Evolutionary conservation across 2,329 filamentous ascomycete species (phyloP).

Genomic region (Fusarium subtropicale): DNA sequence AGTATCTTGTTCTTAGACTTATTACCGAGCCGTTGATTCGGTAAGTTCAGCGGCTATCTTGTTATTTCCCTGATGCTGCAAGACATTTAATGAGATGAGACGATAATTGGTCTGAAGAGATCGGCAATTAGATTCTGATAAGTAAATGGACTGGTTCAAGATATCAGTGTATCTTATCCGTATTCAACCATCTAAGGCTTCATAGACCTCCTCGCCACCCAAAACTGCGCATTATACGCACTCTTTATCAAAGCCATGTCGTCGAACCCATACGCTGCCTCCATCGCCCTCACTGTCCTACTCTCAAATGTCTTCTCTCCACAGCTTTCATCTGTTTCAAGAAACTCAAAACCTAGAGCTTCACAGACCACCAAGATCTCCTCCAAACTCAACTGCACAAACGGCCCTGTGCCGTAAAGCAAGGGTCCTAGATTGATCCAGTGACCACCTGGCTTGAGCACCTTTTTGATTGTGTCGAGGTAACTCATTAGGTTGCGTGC

Average conservation of each 20-base stretch:
- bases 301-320: conserved; percentile 58
- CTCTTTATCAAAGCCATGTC: conserved; percentile 62
- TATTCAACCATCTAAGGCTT: conserved; percentile 1
- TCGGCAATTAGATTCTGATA: not conserved
- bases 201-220: conserved; percentile 56
- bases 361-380: conserved; percentile 63
- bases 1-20: not conserved
- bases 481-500: conserved; percentile 67
- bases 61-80: not conserved
- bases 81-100: not conserved
- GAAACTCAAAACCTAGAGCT: conserved; percentile 63
- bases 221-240: conserved; percentile 66
- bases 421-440: conserved; percentile 70
- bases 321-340: conserved; percentile 56
- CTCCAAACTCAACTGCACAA: conserved; percentile 65
- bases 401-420: conserved; percentile 65
- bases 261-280: conserved; percentile 66
- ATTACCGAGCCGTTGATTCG: not conserved
- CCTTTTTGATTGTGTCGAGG: conserved; percentile 63
- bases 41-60: not conserved
- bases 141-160: not conserved
- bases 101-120: not conserved
- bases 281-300: conserved; percentile 57
- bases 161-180: not conserved
- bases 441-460: conserved; percentile 60